Evolutionary conservation across 2,329 filamentous ascomycete genomes (phyloP).

Genomic region (Neurospora crassa): DNA sequence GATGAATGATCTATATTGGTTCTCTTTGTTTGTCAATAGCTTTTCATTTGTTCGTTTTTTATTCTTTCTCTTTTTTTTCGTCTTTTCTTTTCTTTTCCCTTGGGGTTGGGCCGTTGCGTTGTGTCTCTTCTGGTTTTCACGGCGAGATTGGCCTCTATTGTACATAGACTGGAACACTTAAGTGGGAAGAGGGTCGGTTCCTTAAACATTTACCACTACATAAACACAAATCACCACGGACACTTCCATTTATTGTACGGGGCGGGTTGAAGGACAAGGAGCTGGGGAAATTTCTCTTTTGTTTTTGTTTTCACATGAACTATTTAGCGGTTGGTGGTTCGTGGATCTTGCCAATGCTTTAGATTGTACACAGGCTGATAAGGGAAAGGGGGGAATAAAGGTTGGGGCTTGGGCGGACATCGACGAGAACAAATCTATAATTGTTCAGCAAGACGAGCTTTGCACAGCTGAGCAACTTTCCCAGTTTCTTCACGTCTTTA

Average conservation of each 20-base stretch:
- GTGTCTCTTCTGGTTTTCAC: neutral
- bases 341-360: neutral
- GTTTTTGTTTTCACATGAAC: neutral
- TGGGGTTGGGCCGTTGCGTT: neutral
- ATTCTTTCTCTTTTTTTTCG: conserved; percentile 7
- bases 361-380: neutral
- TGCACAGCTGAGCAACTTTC: neutral
- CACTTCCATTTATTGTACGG: neutral
- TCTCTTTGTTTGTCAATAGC: conserved; percentile 4
- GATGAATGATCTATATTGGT: conserved; percentile 41
- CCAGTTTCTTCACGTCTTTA: neutral
- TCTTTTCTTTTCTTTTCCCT: no score
- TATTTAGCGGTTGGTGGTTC: neutral
- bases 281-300: neutral
- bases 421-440: neutral
- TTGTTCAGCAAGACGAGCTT: neutral
- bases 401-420: neutral
- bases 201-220: neutral
- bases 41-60: conserved; percentile 9
- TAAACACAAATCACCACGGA: neutral
- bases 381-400: neutral
- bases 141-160: neutral
- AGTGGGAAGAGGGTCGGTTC: neutral
- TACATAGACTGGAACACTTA: neutral
- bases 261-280: neutral